Evolutionary conservation across 176 grass and related monocot genomes (phyloP).

Genomic region (Oropetium thomaeum): DNA sequence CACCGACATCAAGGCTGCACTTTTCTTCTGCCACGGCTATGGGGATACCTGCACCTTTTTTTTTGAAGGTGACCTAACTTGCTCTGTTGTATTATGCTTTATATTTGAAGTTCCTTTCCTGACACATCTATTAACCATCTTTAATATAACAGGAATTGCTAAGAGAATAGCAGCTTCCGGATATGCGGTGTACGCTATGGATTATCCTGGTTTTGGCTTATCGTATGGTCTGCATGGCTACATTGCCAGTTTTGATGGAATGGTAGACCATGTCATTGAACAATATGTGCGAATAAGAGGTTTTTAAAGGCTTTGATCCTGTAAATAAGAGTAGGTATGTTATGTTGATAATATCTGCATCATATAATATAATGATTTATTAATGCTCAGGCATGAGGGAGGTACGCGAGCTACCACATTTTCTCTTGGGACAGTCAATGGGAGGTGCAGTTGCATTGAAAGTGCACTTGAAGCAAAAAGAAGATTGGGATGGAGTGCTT

Average conservation of each 20-base stretch:
- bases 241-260: slow-evolving; percentile 90
- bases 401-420: slow-evolving; percentile 54
- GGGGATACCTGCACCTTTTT: slow-evolving; percentile 97
- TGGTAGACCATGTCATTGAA: slow-evolving; percentile 98
- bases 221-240: slow-evolving; percentile 96
- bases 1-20: slow-evolving; percentile 57
- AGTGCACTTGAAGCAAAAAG: slow-evolving; percentile 72
- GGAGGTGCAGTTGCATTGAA: slow-evolving; percentile 94
- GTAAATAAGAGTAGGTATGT: slow-evolving; percentile 15
- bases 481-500: slow-evolving; percentile 83
- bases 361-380: slow-evolving; percentile 11
- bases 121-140: slow-evolving; percentile 28
- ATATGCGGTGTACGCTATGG: slow-evolving; percentile 94
- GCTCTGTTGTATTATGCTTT: slow-evolving; percentile 18
- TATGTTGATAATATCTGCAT: slow-evolving; percentile 16
- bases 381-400: slow-evolving; percentile 53
- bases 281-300: slow-evolving; percentile 81
- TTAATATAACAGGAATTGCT: slow-evolving; percentile 62
- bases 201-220: slow-evolving; percentile 92
- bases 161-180: slow-evolving; percentile 78
- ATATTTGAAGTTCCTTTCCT: slow-evolving; percentile 3
- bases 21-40: slow-evolving; percentile 98
- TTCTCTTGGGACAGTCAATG: slow-evolving; percentile 97
- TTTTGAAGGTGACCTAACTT: slow-evolving; percentile 70
- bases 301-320: slow-evolving; percentile 29